Evolutionary conservation across 208 protist species (phyloP).

Genomic region (Acanthamoeba culbertsoni): DNA sequence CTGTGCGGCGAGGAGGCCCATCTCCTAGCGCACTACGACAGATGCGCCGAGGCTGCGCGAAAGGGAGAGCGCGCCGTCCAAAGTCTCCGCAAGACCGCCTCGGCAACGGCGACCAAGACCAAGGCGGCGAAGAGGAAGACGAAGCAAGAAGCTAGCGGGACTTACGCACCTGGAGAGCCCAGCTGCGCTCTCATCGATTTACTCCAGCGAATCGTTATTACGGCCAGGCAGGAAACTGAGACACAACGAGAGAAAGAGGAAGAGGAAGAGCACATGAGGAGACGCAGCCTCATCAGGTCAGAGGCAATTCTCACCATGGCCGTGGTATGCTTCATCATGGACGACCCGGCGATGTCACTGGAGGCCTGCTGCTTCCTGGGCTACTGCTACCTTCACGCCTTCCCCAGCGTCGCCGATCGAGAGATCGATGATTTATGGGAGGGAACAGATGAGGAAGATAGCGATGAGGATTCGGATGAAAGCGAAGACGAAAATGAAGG

Average conservation of each 20-base stretch:
- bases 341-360: neutral
- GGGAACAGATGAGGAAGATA: no score
- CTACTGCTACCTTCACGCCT: neutral
- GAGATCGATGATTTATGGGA: neutral
- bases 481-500: neutral
- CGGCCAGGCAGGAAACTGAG: neutral
- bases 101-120: neutral
- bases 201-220: neutral
- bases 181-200: neutral
- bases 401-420: neutral
- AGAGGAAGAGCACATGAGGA: neutral
- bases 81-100: neutral
- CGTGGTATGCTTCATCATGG: neutral
- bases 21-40: neutral
- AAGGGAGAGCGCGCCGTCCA: neutral
- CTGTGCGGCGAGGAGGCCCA: neutral
- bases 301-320: neutral
- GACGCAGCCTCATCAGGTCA: neutral
- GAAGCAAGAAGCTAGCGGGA: neutral
- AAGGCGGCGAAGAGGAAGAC: neutral
- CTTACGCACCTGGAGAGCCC: no score
- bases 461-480: no score
- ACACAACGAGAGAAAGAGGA: neutral
- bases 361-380: neutral
- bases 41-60: neutral